Evolutionary conservation across 352 stramenopile genomes (phyloP).

Genomic region (Globisporangium cystogenes): DNA sequence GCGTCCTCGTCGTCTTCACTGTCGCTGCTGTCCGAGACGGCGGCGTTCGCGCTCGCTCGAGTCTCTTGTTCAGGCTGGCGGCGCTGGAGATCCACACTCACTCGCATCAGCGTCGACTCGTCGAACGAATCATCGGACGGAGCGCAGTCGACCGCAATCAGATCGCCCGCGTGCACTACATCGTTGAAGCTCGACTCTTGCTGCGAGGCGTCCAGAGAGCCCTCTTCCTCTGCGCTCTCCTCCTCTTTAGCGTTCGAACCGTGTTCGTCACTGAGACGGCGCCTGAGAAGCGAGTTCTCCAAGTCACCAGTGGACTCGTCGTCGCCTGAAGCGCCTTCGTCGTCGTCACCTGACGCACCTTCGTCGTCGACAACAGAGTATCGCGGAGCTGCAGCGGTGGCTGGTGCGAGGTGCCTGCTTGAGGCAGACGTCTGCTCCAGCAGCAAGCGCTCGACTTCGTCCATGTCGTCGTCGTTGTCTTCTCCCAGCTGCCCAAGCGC

Average conservation of each 20-base stretch:
- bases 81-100: neutral
- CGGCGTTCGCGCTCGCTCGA: neutral
- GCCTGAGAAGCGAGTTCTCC: neutral
- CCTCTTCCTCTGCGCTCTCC: neutral
- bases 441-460: slow-evolving; percentile 10
- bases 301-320: neutral
- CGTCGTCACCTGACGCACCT: neutral
- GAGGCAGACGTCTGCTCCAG: slow-evolving; percentile 2
- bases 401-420: neutral
- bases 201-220: slow-evolving; percentile 2
- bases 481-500: neutral
- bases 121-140: neutral
- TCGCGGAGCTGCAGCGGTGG: too few relatives aligned
- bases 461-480: slow-evolving; percentile 17
- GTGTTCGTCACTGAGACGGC: neutral
- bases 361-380: neutral
- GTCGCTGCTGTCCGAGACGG: slow-evolving; percentile 5
- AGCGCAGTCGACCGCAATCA: too few relatives aligned
- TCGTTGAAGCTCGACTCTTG: slow-evolving; percentile 2
- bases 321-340: neutral
- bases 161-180: neutral
- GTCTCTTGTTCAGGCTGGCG: neutral
- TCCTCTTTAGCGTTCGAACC: neutral
- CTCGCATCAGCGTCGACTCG: neutral
- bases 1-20: neutral